Conservation (phyloP, 805 yeast species). For the Tetrapisispora nanseiensis region DNA sequence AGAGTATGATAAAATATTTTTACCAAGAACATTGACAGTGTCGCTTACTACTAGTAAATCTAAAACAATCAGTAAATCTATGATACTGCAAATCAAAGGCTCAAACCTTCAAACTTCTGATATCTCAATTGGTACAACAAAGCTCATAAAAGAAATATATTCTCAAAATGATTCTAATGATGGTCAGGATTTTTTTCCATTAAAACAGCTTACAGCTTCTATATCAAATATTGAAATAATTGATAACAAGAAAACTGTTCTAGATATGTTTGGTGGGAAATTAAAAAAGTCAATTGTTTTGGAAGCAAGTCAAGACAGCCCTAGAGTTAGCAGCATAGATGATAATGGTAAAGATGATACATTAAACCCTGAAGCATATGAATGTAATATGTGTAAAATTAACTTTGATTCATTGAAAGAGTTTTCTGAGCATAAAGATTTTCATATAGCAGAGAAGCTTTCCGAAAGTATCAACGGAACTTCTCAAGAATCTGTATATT, state of each 20-base stretch:
- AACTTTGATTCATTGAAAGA: conserved; percentile 10
- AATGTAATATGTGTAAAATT: conserved; percentile 9
- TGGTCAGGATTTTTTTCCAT: conserved; percentile 34
- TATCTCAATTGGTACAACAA: conserved; percentile 29
- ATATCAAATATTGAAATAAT: conserved; percentile 45
- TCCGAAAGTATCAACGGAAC: conserved; percentile 36
- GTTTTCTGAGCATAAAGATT: conserved; percentile 43
- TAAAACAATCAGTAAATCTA: conserved; percentile 17
- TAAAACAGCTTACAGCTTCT: conserved; percentile 41
- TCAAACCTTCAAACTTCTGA: conserved; percentile 14
- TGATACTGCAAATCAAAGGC: conserved; percentile 9
- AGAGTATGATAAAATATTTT: conserved; percentile 27
- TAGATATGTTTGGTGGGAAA: conserved; percentile 27
- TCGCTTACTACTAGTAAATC: conserved; percentile 26
- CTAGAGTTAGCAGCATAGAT: neutral
- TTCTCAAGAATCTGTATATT: conserved; percentile 14
- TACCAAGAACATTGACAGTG: conserved; percentile 42
- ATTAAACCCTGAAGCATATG: neutral
- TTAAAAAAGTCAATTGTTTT: neutral
- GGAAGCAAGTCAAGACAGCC: neutral
- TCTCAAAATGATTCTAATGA: conserved; percentile 16
- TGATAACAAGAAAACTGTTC: conserved; percentile 24
- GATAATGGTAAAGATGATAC: neutral
- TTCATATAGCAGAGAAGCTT: conserved; percentile 42
- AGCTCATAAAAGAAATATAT: conserved; percentile 35